A percentile compares a stretch with the other conserved stretches of the same genome.
Evolutionary conservation across 768 basidiomycete species (phyloP).

Genomic region (Suillus cothurnatus): DNA sequence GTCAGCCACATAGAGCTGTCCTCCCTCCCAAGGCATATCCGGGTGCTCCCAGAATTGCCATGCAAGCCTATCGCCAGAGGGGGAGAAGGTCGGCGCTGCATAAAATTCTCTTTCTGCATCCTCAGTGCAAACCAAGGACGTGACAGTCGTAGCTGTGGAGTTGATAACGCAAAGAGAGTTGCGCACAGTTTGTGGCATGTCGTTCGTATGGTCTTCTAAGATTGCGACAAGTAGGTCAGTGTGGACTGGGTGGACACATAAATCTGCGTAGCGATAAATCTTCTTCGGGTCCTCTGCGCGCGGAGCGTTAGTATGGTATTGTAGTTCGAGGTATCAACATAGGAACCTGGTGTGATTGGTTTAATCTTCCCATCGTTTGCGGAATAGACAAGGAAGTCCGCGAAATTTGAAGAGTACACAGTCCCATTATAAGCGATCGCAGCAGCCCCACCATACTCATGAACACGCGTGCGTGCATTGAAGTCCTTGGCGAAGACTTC

Average conservation of each 20-base stretch:
- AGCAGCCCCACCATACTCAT: conserved; percentile 68
- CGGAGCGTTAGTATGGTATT: background rate
- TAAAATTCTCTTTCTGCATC: conserved; percentile 59
- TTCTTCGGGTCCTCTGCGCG: conserved; percentile 31
- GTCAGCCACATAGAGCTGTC: conserved; percentile 55
- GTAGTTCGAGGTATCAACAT: background rate
- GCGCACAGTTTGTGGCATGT: conserved; percentile 36
- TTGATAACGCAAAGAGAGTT: conserved; percentile 63
- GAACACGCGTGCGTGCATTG: conserved; percentile 56
- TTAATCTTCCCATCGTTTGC: conserved; percentile 34
- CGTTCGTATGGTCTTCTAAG: conserved; percentile 69
- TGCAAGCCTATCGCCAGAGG: conserved; percentile 55
- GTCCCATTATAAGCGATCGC: conserved; percentile 49
- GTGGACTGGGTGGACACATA: conserved; percentile 56
- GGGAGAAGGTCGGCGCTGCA: conserved; percentile 57
- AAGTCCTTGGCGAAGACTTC: conserved; percentile 56
- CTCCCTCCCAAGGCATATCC: conserved; percentile 74
- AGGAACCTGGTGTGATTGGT: conserved; percentile 58
- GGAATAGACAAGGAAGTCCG: conserved; percentile 53
- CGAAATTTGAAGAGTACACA: conserved; percentile 59
- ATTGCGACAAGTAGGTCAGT: conserved; percentile 59
- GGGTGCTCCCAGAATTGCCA: conserved; percentile 75
- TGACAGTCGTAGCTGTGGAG: conserved; percentile 43
- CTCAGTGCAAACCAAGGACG: conserved; percentile 53
- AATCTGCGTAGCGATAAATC: conserved; percentile 61